Evolutionary conservation across 257 asterid species (phyloP).

Genomic region (Leptodermis oblonga): DNA sequence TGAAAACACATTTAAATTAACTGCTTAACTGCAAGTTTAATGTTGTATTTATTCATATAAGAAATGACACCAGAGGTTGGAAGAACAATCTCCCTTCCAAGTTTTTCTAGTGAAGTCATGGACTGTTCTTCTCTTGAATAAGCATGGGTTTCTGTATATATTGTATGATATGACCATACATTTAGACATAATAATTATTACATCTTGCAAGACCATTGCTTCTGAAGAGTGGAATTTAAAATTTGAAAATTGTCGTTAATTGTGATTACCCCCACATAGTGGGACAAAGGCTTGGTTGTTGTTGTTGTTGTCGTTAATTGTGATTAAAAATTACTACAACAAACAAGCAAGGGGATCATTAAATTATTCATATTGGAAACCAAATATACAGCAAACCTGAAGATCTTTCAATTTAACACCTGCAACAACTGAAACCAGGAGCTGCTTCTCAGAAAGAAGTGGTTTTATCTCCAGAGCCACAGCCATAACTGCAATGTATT

Average conservation of each 20-base stretch:
- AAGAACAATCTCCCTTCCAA: not conserved
- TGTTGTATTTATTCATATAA: not conserved
- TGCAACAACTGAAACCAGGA: constrained; percentile 93
- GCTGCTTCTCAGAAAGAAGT: constrained; percentile 63
- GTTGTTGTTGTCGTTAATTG: too few relatives aligned
- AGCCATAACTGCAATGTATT: constrained; percentile 51
- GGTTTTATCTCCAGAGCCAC: constrained; percentile 64
- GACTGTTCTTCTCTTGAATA: not conserved
- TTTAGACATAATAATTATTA: not conserved
- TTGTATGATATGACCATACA: not conserved
- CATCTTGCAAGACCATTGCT: not conserved
- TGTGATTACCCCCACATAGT: too few relatives aligned
- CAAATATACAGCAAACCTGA: constrained; percentile 47
- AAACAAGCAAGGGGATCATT: not conserved
- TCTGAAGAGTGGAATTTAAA: not conserved
- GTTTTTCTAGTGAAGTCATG: not conserved
- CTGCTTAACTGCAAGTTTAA: not conserved
- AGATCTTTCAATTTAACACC: constrained; percentile 82
- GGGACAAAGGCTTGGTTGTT: too few relatives aligned
- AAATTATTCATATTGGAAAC: not conserved
- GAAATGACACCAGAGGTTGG: not conserved
- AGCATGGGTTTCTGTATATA: not conserved
- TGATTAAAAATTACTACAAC: not conserved
- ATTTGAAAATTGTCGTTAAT: not conserved
- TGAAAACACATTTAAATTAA: not conserved